These are phyloP conservation scores for Sporodiniella umbellata DNA, from an alignment of 371 early-diverging fungal genomes.

Conservation along the genomic window DNA sequence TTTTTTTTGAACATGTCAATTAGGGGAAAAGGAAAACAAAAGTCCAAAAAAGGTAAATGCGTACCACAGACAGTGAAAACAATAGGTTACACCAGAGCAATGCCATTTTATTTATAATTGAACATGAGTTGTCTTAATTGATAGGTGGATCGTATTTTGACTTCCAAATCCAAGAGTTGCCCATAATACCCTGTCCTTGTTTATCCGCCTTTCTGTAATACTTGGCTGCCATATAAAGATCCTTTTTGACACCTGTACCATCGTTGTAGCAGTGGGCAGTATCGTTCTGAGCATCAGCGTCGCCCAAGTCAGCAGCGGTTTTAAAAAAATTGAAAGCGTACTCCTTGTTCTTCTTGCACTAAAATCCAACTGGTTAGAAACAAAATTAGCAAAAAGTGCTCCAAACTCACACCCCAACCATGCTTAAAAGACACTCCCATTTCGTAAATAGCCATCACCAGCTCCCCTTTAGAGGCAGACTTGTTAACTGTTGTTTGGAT, in stretches of 20 bases:
- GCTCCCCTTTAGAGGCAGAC: conserved; percentile 53
- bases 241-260: conserved; percentile 79
- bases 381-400: too few relatives aligned
- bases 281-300: conserved; percentile 82
- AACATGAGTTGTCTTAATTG: too few relatives aligned
- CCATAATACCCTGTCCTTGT: conserved; percentile 79
- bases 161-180: conserved; percentile 79
- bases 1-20: too few relatives aligned
- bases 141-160: conserved; percentile 48
- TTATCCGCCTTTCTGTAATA: conserved; percentile 83
- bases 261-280: conserved; percentile 73
- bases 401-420: conserved; percentile 79
- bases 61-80: too few relatives aligned
- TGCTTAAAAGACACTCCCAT: conserved; percentile 81
- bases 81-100: too few relatives aligned
- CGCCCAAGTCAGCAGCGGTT: conserved; percentile 84
- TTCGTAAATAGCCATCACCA: conserved; percentile 83
- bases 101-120: too few relatives aligned
- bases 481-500: conserved; percentile 23
- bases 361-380: neutral
- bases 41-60: too few relatives aligned
- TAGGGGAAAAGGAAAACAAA: too few relatives aligned
- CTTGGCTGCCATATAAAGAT: conserved; percentile 75
- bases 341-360: conserved; percentile 66
- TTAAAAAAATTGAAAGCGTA: conserved; percentile 88